Conservation (phyloP, 352 stramenopile species). For the Elongisporangium anandrum region DNA sequence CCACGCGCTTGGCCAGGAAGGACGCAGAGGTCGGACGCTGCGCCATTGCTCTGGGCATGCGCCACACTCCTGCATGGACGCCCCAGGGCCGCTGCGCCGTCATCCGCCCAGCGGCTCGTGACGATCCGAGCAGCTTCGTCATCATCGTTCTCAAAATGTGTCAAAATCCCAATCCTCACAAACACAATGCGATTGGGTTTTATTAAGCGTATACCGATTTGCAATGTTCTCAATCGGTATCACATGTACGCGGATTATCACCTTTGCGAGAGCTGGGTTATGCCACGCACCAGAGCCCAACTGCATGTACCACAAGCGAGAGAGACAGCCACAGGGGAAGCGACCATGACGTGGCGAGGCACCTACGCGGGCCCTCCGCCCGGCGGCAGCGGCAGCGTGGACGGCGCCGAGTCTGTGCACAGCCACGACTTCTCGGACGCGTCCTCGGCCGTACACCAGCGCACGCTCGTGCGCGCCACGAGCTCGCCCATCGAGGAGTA, state of each 20-base stretch:
- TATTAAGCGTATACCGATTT: neutral
- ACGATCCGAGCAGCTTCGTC: neutral
- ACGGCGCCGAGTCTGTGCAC: slow-evolving; percentile 7
- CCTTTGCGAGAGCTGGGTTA: neutral
- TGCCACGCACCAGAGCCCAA: neutral
- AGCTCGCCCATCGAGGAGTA: slow-evolving; percentile 69
- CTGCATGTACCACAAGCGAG: neutral
- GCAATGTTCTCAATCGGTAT: neutral
- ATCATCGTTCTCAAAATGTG: neutral
- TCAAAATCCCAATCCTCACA: neutral
- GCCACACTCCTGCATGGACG: neutral
- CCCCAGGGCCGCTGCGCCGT: neutral
- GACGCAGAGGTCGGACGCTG: neutral
- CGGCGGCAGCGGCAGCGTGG: slow-evolving; percentile 1
- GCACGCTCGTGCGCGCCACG: neutral
- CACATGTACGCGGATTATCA: neutral
- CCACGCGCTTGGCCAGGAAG: neutral
- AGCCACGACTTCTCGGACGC: slow-evolving; percentile 12
- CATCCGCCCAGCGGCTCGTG: neutral
- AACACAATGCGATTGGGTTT: neutral
- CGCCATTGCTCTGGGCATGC: neutral
- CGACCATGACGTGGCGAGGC: neutral
- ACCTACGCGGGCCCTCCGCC: neutral
- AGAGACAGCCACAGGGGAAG: neutral
- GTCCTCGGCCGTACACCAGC: neutral